Base-by-base conservation (phyloP, 208 protist genomes). In the Crithidia fasciculata region DNA sequence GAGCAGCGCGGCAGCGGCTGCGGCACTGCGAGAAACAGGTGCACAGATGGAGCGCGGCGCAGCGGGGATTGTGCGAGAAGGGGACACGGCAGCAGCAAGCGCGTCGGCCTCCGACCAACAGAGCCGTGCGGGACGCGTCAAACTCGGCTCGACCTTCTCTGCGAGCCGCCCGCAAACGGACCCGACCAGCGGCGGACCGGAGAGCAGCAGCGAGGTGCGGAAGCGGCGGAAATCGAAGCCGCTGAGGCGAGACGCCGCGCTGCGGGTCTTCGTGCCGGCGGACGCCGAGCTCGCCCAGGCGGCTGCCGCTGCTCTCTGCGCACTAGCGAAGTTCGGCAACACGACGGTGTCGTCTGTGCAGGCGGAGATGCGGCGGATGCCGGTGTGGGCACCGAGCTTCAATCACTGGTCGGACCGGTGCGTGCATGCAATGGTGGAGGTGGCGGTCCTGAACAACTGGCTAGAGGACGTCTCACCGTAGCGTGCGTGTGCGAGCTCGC, bases 391-490 rank as follows among this genome's bases (percentile, higher is more conserved):
- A 0, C 57, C 36, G 5, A 73, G 58, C 59, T 87, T 95, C 68
- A 81, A 83, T 39, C 18, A 44, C 18, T 93, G 91, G 91, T 81
- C 82, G 13, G 65, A 81, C 6, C 61, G 63, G 18, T 91, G 89
- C 74, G 87, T 89, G 53, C 76, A 72, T 19, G 78, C 85, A 9
- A 76, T 96, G 63, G 84, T 93, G 13, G 78, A 93, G 69, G 69
- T 94, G 36, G 91, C 81, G 18, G 43, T 93, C 16, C 67, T 96
- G 53, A 96, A 96, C 69, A 77, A 74, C 52, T 96, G 91, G 91
- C 58, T 96, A 44, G 81, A 83, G 56, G 81, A 85, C 45, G 75
- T 83, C 12, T 53, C 53, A 16, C 72, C 36, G 43, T 67, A 52
- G 28, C 28, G 18, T 16, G 28, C 16, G 8, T 58, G 54, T 58